These are phyloP conservation scores for Agrostemma githago DNA, from an alignment of 148 eudicot genomes.

Conservation along the genomic window DNA sequence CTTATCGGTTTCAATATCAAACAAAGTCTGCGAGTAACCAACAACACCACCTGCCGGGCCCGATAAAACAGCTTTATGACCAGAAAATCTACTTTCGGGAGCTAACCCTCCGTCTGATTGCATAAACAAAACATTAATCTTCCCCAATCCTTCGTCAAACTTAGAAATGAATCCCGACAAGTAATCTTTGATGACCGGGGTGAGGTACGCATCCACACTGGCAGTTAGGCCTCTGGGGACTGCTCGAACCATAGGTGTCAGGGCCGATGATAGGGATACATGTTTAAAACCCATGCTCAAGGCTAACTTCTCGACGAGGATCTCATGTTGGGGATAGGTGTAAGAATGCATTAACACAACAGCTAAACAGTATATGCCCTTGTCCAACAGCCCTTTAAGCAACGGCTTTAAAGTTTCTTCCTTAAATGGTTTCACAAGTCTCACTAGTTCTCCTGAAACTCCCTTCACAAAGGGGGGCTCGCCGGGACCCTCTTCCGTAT, in stretches of 20 bases:
- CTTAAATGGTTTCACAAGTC: constrained; percentile 59
- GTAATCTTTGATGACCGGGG: constrained; percentile 91
- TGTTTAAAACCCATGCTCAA: constrained; percentile 82
- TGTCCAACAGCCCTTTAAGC: constrained; percentile 57
- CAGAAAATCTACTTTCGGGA: constrained; percentile 95
- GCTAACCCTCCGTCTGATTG: constrained; percentile 98
- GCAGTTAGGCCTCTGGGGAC: constrained; percentile 98
- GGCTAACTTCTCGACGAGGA: constrained; percentile 62
- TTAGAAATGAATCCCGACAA: constrained; percentile 83
- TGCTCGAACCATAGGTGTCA: constrained; percentile 98
- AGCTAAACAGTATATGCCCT: constrained; percentile 80
- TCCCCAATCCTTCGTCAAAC: constrained; percentile 75
- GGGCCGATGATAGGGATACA: constrained; percentile 85
- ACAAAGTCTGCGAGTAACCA: constrained; percentile 92
- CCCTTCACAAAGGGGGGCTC: constrained; percentile 46
- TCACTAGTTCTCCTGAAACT: constrained; percentile 76
- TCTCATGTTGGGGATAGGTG: constrained; percentile 85
- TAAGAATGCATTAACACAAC: constrained; percentile 93
- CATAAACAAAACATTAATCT: constrained; percentile 89
- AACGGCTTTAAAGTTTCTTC: constrained; percentile 68
- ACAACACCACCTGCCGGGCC: constrained; percentile 99
- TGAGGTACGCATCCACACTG: constrained; percentile 94
- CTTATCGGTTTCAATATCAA: constrained; percentile 78
- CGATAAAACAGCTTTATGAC: constrained; percentile 96
- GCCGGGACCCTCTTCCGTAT: constrained; percentile 30